Conservation (phyloP, 1,284 basidiomycete genomes). For the Austroboletus novae-zelandiae region DNA sequence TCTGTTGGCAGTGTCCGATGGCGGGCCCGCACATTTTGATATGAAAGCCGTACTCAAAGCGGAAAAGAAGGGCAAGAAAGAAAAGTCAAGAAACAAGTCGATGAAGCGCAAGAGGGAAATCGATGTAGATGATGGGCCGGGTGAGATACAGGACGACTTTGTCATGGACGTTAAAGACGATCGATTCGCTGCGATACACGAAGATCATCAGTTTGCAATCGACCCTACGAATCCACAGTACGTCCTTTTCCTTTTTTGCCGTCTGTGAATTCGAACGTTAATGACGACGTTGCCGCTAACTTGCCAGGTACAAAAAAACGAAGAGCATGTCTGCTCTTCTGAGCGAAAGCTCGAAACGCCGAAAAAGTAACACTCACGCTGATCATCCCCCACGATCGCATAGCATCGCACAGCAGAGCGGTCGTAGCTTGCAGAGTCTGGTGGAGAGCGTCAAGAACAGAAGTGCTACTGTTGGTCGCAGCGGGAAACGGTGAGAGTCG, state of each 20-base stretch:
- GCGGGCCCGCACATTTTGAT: conserved; percentile 80
- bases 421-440: conserved; percentile 57
- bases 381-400: conserved; percentile 8
- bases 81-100: conserved; percentile 38
- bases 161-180: conserved; percentile 84
- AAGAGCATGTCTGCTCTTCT: conserved; percentile 84
- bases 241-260: conserved; percentile 31
- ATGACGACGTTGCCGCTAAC: neutral
- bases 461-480: conserved; percentile 36
- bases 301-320: neutral
- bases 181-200: conserved; percentile 85
- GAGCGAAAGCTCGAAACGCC: conserved; percentile 65
- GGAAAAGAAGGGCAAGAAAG: conserved; percentile 71
- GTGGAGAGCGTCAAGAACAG: conserved; percentile 82
- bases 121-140: conserved; percentile 42
- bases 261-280: neutral
- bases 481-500: conserved; percentile 50
- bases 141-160: conserved; percentile 77
- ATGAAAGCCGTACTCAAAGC: conserved; percentile 88
- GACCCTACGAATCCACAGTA: conserved; percentile 95
- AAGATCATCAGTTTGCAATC: conserved; percentile 92
- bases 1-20: conserved; percentile 59
- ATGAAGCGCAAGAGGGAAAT: conserved; percentile 45
- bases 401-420: conserved; percentile 7
- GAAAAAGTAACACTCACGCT: conserved; percentile 35